Percentiles rank a stretch among this genome's conserved stretches.
These are phyloP conservation scores for Coemansia sp. DNA, from an alignment of 192 early-diverging fungal species.

Conservation along the genomic window DNA sequence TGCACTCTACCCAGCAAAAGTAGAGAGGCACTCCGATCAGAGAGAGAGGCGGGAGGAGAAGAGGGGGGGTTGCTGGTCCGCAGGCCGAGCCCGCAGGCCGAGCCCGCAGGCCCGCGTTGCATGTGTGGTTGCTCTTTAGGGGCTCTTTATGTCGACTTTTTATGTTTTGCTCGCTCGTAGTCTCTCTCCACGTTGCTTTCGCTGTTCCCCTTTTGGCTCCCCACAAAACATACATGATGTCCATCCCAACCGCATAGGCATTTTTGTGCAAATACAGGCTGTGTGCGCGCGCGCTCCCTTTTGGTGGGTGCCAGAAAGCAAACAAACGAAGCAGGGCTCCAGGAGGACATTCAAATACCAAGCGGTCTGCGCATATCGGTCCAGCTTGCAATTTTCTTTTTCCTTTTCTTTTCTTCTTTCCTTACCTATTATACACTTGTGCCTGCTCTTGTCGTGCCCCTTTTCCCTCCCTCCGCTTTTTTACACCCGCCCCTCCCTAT, in stretches of 20 bases:
- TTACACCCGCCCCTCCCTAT: not conserved
- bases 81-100: not conserved
- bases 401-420: constrained; percentile 12
- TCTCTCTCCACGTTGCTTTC: not conserved
- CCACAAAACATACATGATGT: constrained; percentile 2
- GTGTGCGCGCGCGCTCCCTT: too few species aligned
- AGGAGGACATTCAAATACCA: constrained; percentile 9
- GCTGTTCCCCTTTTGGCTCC: not conserved
- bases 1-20: too few species aligned
- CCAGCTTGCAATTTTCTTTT: constrained; percentile 3
- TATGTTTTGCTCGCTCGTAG: too few species aligned
- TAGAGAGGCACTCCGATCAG: too few species aligned
- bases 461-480: constrained; percentile 5
- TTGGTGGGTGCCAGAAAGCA: too few species aligned
- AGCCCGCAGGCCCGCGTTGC: too few species aligned
- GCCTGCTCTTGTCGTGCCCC: not conserved
- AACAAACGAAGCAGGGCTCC: too few species aligned
- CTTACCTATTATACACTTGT: constrained; percentile 1
- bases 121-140: too few species aligned
- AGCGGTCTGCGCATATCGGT: constrained; percentile 9
- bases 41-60: too few species aligned
- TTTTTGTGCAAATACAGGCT: too few species aligned
- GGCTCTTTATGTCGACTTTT: too few species aligned
- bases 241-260: too few species aligned
- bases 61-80: not conserved